Evolutionary conservation across 441 rosid genomes (phyloP).

Genomic region (Corymbia calophylla): DNA sequence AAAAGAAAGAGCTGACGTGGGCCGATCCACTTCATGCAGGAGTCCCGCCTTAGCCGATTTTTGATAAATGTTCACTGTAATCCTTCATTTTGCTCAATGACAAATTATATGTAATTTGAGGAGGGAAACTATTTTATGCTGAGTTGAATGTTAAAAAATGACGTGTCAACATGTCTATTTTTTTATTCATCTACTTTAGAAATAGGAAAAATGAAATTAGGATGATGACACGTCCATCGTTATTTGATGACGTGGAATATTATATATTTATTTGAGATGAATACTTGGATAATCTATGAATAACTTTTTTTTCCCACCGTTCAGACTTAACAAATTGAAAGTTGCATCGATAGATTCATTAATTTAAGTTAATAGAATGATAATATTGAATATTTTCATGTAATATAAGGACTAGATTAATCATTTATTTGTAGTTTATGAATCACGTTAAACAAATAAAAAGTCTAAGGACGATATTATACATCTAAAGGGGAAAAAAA

Average conservation of each 20-base stretch:
- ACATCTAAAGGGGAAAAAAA: no score
- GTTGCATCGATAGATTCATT: fast-evolving
- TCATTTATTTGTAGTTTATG: no score
- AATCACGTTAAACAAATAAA: no score
- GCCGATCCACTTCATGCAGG: neutral
- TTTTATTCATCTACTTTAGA: no score
- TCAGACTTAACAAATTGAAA: neutral
- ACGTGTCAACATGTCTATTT: neutral
- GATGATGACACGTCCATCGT: fast-evolving
- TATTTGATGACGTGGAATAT: neutral
- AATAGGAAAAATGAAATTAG: no score
- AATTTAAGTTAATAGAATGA: no score
- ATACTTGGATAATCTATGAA: fast-evolving
- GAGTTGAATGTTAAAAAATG: neutral
- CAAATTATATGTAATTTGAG: no score
- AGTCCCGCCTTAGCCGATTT: neutral
- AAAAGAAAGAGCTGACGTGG: neutral
- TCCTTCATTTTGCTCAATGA: no score
- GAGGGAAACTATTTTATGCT: no score
- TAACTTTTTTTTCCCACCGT: neutral
- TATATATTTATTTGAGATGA: fast-evolving
- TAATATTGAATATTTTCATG: neutral
- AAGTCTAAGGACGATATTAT: neutral
- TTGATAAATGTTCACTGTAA: no score
- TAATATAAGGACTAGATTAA: no score